Evolutionary conservation across 2,329 filamentous ascomycete species (phyloP).

Genomic region (Metarhizium brunneum): DNA sequence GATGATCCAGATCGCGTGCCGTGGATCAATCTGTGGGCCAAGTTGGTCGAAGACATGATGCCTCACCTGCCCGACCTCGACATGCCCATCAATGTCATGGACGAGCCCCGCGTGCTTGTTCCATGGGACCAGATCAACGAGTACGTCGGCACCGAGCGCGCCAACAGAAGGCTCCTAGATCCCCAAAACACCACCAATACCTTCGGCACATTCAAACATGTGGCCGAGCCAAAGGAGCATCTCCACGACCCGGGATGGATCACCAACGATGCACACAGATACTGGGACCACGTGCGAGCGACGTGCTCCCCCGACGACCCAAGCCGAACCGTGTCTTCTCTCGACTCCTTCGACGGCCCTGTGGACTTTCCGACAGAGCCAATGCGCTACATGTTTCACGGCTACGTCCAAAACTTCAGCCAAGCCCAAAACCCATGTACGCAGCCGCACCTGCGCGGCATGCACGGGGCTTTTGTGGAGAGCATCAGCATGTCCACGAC

Average conservation of each 20-base stretch:
- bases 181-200: no score
- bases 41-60: slow-evolving; percentile 8
- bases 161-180: no score
- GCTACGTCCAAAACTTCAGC: slow-evolving; percentile 42
- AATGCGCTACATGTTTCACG: no score
- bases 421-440: slow-evolving; percentile 44
- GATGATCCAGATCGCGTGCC: no score
- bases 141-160: slow-evolving; percentile 29
- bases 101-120: slow-evolving; percentile 42
- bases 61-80: slow-evolving; percentile 42
- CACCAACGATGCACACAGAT: not conserved
- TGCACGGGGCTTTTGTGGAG: slow-evolving; percentile 46
- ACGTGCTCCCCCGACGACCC: not conserved
- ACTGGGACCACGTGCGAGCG: not conserved
- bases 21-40: not conserved
- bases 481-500: slow-evolving; percentile 38
- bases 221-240: no score
- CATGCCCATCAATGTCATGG: slow-evolving; percentile 42
- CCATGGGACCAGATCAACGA: slow-evolving; percentile 41
- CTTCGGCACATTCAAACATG: no score
- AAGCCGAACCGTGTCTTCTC: not conserved
- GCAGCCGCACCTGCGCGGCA: slow-evolving; percentile 34
- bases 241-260: slow-evolving; percentile 10
- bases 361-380: slow-evolving; percentile 11
- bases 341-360: slow-evolving; percentile 21